Evolutionary conservation across 371 early-diverging fungal species (phyloP).

Genomic region (Thermomucor indicae-seudaticae): DNA sequence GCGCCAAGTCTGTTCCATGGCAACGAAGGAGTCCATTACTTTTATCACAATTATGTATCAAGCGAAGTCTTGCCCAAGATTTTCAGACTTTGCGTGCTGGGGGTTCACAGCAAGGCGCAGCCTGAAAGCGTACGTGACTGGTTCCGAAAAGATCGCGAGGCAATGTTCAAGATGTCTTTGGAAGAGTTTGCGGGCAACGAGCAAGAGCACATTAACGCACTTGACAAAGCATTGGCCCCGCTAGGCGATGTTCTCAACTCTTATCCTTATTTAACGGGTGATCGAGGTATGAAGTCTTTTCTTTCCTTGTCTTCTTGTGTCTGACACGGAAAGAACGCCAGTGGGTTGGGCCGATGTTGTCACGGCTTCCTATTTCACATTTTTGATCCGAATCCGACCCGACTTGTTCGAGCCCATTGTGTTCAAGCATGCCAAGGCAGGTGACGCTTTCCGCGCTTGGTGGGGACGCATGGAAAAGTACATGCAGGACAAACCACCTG

Average conservation of each 20-base stretch:
- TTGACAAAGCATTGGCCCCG: conserved; percentile 2
- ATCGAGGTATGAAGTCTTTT: conserved; percentile 6
- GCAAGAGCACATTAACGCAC: conserved; percentile 4
- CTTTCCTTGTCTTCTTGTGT: background rate
- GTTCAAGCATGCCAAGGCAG: conserved; percentile 7
- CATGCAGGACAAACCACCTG: conserved; percentile 1
- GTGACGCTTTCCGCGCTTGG: conserved; percentile 4
- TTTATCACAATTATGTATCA: conserved; percentile 11
- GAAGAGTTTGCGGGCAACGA: conserved; percentile 15
- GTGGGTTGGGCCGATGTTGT: conserved; percentile 17
- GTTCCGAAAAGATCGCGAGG: conserved; percentile 11
- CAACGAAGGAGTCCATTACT: conserved; percentile 13
- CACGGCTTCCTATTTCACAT: conserved; percentile 8
- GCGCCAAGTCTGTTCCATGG: conserved; percentile 9
- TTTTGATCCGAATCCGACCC: conserved; percentile 6
- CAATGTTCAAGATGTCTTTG: conserved; percentile 8
- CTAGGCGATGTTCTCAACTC: conserved; percentile 5
- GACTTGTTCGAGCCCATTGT: conserved; percentile 10
- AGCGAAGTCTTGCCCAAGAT: conserved; percentile 10
- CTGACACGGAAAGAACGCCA: background rate
- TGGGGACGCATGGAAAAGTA: conserved; percentile 13
- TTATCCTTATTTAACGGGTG: conserved; percentile 15
- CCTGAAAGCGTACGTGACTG: background rate
- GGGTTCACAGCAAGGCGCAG: background rate
- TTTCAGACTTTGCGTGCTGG: conserved; percentile 9